These are phyloP conservation scores for Ophiostoma himal-ulmi DNA, from an alignment of 2,329 filamentous ascomycete genomes.

Conservation along the genomic window DNA sequence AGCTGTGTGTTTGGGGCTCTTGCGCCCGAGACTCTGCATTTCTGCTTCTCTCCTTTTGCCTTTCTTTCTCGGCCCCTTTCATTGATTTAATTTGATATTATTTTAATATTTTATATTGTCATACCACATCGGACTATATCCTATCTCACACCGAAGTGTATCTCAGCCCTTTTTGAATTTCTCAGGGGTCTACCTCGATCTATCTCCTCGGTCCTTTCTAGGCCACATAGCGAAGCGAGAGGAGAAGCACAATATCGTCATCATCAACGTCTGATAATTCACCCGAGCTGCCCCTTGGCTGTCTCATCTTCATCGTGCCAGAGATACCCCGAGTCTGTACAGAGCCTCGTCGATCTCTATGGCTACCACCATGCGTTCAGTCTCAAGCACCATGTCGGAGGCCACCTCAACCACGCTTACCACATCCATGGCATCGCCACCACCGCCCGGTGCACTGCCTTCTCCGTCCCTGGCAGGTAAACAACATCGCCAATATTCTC, in stretches of 20 bases:
- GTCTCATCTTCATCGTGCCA: not conserved
- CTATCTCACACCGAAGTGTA: too few species aligned
- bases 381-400: conserved; percentile 15
- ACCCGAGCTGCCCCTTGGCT: conserved; percentile 14
- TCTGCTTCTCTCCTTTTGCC: not conserved
- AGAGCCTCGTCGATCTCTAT: not conserved
- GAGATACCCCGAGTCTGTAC: conserved; percentile 9
- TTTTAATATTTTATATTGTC: not conserved
- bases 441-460: not conserved
- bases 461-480: not conserved
- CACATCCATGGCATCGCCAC: conserved; percentile 8
- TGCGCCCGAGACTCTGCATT: too few species aligned
- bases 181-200: not conserved
- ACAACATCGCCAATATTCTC: conserved; percentile 17
- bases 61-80: not conserved
- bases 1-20: not conserved
- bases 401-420: conserved; percentile 12
- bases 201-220: conserved; percentile 6
- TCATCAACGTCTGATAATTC: conserved; percentile 15
- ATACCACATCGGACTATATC: not conserved
- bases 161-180: not conserved
- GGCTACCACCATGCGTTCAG: conserved; percentile 15
- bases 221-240: conserved; percentile 14
- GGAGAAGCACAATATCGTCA: conserved; percentile 13
- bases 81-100: not conserved